A percentile compares a stretch with the other conserved stretches of the same genome.
Conservation (phyloP, 768 basidiomycete genomes). For the Boletus bicolor region DNA sequence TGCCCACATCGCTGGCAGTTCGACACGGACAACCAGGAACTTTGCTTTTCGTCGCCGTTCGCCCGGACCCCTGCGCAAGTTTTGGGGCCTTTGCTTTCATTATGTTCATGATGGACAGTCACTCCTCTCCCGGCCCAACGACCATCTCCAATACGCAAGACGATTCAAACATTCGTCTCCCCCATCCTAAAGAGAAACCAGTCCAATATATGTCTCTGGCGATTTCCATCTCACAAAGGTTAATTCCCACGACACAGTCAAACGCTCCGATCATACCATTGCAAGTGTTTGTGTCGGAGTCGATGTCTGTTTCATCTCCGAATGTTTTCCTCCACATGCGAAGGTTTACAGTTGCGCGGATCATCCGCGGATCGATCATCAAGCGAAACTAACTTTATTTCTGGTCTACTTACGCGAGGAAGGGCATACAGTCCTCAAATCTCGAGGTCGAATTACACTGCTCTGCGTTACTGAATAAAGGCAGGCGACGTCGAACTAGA, state of each 20-base stretch:
- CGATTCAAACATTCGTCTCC: background rate
- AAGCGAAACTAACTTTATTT: conserved; percentile 11
- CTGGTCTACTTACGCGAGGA: conserved; percentile 11
- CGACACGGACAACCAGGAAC: background rate
- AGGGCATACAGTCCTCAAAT: background rate
- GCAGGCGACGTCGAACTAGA: conserved; percentile 2
- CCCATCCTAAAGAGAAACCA: background rate
- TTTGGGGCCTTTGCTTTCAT: no score
- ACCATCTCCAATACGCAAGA: background rate
- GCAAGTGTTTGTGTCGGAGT: conserved; percentile 19
- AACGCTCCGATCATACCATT: background rate
- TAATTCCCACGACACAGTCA: background rate
- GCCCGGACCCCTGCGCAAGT: background rate
- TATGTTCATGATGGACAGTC: background rate
- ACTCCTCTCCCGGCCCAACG: background rate
- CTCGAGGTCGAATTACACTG: conserved; percentile 9
- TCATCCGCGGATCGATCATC: conserved; percentile 20
- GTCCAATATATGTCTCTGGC: background rate
- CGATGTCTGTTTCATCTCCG: conserved; percentile 27
- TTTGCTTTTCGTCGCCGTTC: background rate
- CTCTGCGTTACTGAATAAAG: conserved; percentile 8
- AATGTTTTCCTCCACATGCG: conserved; percentile 11
- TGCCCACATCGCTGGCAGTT: background rate
- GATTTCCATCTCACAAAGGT: background rate
- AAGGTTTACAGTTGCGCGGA: conserved; percentile 27